Evolutionary conservation across 2,329 filamentous ascomycete genomes (phyloP).

Genomic region (Fusarium clavum): DNA sequence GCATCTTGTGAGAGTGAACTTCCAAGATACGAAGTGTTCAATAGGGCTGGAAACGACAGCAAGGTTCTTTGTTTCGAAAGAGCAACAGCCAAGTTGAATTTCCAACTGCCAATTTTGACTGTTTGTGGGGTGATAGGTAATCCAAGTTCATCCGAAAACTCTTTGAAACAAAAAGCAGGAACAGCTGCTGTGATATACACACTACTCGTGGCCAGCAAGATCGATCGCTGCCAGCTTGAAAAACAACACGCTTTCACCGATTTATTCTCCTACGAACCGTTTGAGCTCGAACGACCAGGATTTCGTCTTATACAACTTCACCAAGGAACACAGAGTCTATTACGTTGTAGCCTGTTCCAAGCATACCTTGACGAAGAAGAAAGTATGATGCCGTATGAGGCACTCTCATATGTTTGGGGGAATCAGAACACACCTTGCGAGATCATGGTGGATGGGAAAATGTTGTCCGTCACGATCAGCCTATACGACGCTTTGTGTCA

Average conservation of each 20-base stretch:
- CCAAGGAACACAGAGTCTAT: fast-evolving
- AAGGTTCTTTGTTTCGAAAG: constrained; percentile 4
- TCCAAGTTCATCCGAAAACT: fast-evolving
- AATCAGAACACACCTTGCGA: fast-evolving
- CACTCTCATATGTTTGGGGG: constrained; percentile 17
- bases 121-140: neutral
- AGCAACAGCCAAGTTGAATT: neutral
- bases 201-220: neutral
- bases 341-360: neutral
- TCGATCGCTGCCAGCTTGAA: fast-evolving
- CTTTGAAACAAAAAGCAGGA: fast-evolving
- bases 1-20: neutral
- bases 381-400: neutral
- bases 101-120: neutral
- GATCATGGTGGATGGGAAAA: neutral
- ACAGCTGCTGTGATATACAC: neutral
- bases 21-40: fast-evolving
- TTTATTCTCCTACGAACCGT: neutral
- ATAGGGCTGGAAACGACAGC: fast-evolving
- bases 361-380: neutral
- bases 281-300: neutral
- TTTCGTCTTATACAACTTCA: neutral
- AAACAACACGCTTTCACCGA: fast-evolving
- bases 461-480: neutral
- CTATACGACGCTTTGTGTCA: neutral